Base-by-base conservation (phyloP, 1,139 yeast genomes). In the Pneumocystis canis region DNA sequence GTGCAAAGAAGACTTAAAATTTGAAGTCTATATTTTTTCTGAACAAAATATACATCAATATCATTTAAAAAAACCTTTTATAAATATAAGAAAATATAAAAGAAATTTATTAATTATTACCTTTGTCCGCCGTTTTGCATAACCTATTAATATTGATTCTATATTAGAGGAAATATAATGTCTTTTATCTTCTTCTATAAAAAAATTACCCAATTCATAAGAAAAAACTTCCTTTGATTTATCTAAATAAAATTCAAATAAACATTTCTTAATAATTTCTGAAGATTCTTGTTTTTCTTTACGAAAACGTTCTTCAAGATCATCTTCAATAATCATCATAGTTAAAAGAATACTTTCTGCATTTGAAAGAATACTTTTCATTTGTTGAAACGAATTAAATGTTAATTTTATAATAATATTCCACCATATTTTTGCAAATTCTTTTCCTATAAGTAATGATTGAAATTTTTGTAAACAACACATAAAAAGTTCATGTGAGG, bases 11-110 rank as follows among this genome's bases (percentile, higher is more conserved):
- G 41, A 20, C 57, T 57, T 14, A 61, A 41, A 20, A 58, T 60
- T 25, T 58, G 63, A 32, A 61, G 53, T n/a, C 63, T 60, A 35
- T 59, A 57, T 61, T 39, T 39, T 30, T 57, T 57, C 16, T 57
- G 59, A 30, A 57, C 59, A 57, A 57, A 35, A 57, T 35, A 57
- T 25, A 5, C 18, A 57, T 57, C 59, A 39, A 57, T 39, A 4
- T 35, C 40, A 20, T 57, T 35, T 20, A 57, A 57, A 39, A 57
- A 57, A 20, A 5, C 59, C 59, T 57, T 25, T 6, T 3, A n/a
- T n/a, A 47, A 25, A 6, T 14, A n/a, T 35, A 39, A 57, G 30
- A 35, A 35, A 2, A 30, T n/a, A 20, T 14, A 33, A 3, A 9
- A 35, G 14, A 25, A 11, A 9, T 20, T n/a, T 9, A 35, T 14